Evolutionary conservation across 768 basidiomycete species (phyloP).

Genomic region (Russula griseocarnosa): DNA sequence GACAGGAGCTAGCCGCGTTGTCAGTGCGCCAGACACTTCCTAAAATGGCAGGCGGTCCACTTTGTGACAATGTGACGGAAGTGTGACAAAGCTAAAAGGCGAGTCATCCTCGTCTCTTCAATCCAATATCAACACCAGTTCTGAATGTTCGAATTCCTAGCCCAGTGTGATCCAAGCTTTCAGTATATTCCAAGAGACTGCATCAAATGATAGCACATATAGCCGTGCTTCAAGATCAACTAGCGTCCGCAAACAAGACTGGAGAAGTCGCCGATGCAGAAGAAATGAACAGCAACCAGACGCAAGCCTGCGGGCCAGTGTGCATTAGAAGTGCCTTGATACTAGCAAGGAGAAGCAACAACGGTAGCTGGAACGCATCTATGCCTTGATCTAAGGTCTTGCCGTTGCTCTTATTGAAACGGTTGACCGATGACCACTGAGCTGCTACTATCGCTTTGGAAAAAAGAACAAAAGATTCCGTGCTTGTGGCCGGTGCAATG

Average conservation of each 20-base stretch:
- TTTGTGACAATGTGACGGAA: background rate
- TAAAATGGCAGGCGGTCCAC: background rate
- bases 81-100: slow-evolving; percentile 12
- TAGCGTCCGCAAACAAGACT: background rate
- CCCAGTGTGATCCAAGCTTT: slow-evolving; percentile 19
- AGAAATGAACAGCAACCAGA: background rate
- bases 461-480: background rate
- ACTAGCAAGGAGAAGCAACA: background rate
- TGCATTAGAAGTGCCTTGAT: background rate
- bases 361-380: background rate
- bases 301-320: background rate
- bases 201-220: slow-evolving; percentile 13
- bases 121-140: slow-evolving; percentile 8
- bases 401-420: background rate
- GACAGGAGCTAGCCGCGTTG: too few species aligned
- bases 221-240: slow-evolving; percentile 13
- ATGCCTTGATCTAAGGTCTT: slow-evolving; percentile 1
- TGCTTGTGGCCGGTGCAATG: background rate
- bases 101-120: slow-evolving; percentile 15
- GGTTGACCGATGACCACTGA: background rate
- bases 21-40: background rate
- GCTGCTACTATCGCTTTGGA: background rate
- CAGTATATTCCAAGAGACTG: slow-evolving; percentile 6
- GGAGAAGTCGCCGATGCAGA: background rate
- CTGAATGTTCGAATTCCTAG: slow-evolving; percentile 8